These are phyloP conservation scores for Alisma plantagoaquatica DNA, from an alignment of 106 monocot species.

Conservation along the genomic window DNA sequence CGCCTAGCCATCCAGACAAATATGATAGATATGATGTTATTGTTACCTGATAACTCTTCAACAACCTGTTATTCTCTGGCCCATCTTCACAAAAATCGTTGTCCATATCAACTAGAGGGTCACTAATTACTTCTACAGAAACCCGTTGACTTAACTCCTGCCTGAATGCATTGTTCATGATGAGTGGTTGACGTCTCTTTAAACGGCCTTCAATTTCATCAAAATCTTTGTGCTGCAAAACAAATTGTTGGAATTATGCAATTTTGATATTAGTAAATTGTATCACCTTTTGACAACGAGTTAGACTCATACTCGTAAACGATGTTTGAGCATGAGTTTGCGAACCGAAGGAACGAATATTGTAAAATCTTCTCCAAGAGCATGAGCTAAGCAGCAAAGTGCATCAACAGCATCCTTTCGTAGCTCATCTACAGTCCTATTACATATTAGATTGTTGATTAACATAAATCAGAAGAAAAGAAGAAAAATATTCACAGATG, in stretches of 20 bases:
- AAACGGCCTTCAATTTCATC: constrained; percentile 76
- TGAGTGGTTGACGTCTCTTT: constrained; percentile 48
- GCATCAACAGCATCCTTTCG: constrained; percentile 90
- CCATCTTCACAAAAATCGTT: constrained; percentile 71
- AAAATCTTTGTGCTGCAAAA: constrained; percentile 73
- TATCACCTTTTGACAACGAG: background rate
- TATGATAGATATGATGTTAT: no score
- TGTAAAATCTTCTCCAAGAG: constrained; percentile 88
- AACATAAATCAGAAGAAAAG: no score
- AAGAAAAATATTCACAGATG: no score
- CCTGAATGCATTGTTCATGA: constrained; percentile 42
- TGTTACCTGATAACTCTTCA: constrained; percentile 82
- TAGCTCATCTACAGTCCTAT: constrained; percentile 84
- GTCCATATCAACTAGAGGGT: constrained; percentile 69
- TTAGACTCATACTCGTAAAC: constrained; percentile 45
- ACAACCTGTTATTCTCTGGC: constrained; percentile 39
- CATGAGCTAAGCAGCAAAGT: constrained; percentile 79
- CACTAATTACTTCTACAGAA: constrained; percentile 61
- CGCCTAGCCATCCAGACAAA: no score
- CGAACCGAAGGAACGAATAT: constrained; percentile 79
- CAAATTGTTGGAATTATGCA: background rate
- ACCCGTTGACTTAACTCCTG: constrained; percentile 37
- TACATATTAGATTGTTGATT: background rate
- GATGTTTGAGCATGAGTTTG: constrained; percentile 76
- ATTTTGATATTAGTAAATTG: background rate